Evolutionary conservation across 2,329 filamentous ascomycete genomes (phyloP).

Genomic region (Colletotrichum sp.): DNA sequence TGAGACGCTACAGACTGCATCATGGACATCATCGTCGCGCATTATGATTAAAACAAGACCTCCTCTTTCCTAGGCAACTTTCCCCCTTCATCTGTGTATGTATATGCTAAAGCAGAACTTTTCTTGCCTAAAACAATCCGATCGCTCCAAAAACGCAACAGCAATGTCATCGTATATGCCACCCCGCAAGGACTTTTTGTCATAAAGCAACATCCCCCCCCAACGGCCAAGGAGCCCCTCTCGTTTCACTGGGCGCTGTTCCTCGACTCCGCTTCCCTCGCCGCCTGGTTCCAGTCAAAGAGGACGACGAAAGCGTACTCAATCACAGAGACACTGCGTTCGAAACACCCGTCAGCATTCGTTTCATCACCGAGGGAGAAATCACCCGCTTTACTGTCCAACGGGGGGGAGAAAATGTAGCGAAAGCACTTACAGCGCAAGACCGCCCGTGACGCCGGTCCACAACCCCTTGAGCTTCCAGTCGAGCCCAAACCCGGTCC

Average conservation of each 20-base stretch:
- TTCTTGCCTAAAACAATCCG: background rate
- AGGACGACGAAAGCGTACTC: slow-evolving; percentile 58
- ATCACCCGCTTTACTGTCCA: background rate
- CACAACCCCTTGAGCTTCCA: slow-evolving; percentile 86
- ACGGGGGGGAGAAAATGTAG: background rate
- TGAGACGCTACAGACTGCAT: background rate
- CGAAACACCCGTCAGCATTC: background rate
- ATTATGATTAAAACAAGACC: background rate
- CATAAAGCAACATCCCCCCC: background rate
- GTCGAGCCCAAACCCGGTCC: slow-evolving; percentile 74
- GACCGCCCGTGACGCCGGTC: slow-evolving; percentile 76
- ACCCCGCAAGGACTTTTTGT: background rate
- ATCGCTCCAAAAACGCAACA: background rate
- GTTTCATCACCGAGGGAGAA: slow-evolving; percentile 10
- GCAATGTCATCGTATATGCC: background rate
- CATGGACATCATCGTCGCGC: background rate
- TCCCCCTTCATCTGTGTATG: background rate
- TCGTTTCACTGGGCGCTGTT: slow-evolving; percentile 40
- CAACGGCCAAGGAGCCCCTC: slow-evolving; percentile 36
- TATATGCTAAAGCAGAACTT: background rate
- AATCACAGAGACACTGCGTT: slow-evolving; percentile 53
- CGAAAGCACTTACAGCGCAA: slow-evolving; percentile 61
- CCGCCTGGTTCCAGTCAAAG: slow-evolving; percentile 61
- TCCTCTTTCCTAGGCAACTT: background rate
- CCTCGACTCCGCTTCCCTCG: slow-evolving; percentile 55